Base-by-base conservation (phyloP, 2,329 filamentous ascomycete genomes). In the Parafenestella ontariensis region DNA sequence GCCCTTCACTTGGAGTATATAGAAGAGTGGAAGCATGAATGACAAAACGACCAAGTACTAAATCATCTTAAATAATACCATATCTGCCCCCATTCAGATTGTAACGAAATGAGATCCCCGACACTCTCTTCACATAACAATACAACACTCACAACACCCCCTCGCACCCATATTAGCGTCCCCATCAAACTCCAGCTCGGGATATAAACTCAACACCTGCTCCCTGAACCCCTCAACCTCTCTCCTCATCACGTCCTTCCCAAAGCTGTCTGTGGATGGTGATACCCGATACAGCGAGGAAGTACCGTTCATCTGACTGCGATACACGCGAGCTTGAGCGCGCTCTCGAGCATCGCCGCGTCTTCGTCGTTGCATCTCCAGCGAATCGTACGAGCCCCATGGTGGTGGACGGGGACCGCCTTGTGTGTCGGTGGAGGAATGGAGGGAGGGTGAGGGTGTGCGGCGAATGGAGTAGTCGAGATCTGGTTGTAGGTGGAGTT, bases 161-260 rank as follows among this genome's bases (percentile, higher is more conserved):
- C 36, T 21, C 21, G 18, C 9, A 24, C 36, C 18, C 17, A 18
- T 11, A 13, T 57, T 1, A 52, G 49, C 23, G 33, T 34, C 54
- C 13, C 57, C 58, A 43, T 63, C 58, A 37, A 69, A 65, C 24
- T 51, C 47, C 56, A 69, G 61, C 28, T 69, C 65, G 5, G 64
- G 65, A 49, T 69, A 69, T 8, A 67, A 42, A 5, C 41, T 43
- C 5, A 67, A 43, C 11, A 66, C 59, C 41, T 65, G 57, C 28
- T 62, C 54, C n/a, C 56, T 49, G 18, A 60, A 66, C 20, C 56
- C 56, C 11, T 67, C 58, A 5, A 69, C 61, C 37, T 65, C 62
- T 11, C 47, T 54, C 45, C 47, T 47, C 31, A 59, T 47, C 13
- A 28, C 26, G 10, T 51, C 54, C 33, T 58, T n/a, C 4, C 31